These are phyloP conservation scores for Penicillium daleae DNA, from an alignment of 495 filamentous ascomycete genomes.

Conservation along the genomic window DNA sequence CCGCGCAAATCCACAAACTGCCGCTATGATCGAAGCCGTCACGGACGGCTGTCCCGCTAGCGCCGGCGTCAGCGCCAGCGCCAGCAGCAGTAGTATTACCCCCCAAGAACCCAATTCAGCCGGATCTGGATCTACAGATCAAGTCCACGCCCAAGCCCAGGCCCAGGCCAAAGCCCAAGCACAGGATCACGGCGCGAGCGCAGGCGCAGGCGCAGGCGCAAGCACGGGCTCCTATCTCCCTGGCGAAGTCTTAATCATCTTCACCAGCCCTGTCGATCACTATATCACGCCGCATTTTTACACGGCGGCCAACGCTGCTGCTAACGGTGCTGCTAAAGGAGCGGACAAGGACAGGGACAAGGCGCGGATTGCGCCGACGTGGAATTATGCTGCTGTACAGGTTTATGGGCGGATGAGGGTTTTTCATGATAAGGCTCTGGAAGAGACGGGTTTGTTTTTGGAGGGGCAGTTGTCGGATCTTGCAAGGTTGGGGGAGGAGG, in stretches of 20 bases:
- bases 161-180: background rate
- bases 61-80: conserved; percentile 3
- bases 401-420: conserved; percentile 56
- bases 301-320: conserved; percentile 51
- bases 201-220: background rate
- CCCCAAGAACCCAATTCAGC: too few species aligned
- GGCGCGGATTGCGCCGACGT: conserved; percentile 55
- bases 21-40: conserved; percentile 54
- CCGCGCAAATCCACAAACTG: conserved; percentile 54
- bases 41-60: conserved; percentile 22
- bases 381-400: conserved; percentile 64
- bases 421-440: conserved; percentile 45
- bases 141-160: background rate
- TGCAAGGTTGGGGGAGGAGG: conserved; percentile 45
- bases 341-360: too few species aligned
- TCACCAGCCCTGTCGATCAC: conserved; percentile 53
- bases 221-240: conserved; percentile 14
- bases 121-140: background rate
- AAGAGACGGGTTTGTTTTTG: conserved; percentile 45
- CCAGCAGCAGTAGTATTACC: background rate
- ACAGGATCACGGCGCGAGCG: too few species aligned
- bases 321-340: background rate
- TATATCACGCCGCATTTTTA: conserved; percentile 67
- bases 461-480: conserved; percentile 51
- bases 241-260: conserved; percentile 51